A percentile compares a stretch with the other conserved stretches of the same genome.
These are phyloP conservation scores for Raphanus hybrid DNA, from an alignment of 441 rosid species.

Conservation along the genomic window DNA sequence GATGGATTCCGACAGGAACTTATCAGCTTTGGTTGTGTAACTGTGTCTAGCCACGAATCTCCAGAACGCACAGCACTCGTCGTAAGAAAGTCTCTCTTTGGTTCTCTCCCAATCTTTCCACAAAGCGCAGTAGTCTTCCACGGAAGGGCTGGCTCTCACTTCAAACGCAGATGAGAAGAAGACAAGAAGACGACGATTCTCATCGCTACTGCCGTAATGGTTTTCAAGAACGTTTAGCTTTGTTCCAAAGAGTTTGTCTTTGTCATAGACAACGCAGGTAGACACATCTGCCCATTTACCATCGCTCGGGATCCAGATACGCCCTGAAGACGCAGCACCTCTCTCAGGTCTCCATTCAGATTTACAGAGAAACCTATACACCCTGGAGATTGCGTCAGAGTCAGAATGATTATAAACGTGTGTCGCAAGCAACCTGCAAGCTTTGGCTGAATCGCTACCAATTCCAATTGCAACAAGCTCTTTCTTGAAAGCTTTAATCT, in stretches of 20 bases:
- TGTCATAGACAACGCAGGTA: slow-evolving; percentile 56
- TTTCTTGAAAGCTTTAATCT: slow-evolving; percentile 33
- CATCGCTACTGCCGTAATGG: slow-evolving; percentile 30
- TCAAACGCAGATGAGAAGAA: slow-evolving; percentile 51
- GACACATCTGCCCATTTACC: slow-evolving; percentile 59
- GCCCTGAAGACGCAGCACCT: slow-evolving; percentile 19
- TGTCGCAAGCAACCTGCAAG: slow-evolving; percentile 47
- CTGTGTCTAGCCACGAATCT: slow-evolving; percentile 36
- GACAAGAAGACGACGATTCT: slow-evolving; percentile 23
- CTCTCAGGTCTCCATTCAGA: slow-evolving; percentile 46
- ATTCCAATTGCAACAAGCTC: slow-evolving; percentile 67
- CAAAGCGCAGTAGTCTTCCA: slow-evolving; percentile 60
- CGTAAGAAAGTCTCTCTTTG: slow-evolving; percentile 41
- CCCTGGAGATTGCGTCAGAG: slow-evolving; percentile 47
- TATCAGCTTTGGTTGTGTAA: slow-evolving; percentile 18
- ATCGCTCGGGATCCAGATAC: slow-evolving; percentile 59
- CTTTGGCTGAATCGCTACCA: slow-evolving; percentile 40
- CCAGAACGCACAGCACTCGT: slow-evolving; percentile 77
- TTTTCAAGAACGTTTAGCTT: slow-evolving; percentile 56
- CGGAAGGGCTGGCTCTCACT: slow-evolving; percentile 52
- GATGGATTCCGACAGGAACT: slow-evolving; percentile 46
- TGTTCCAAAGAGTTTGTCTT: slow-evolving; percentile 53
- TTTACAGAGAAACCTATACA: slow-evolving; percentile 49
- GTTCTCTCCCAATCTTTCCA: slow-evolving; percentile 73
- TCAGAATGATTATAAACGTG: slow-evolving; percentile 49